Evolutionary conservation across 371 early-diverging fungal genomes (phyloP).

Genomic region (Mortierella sp.): DNA sequence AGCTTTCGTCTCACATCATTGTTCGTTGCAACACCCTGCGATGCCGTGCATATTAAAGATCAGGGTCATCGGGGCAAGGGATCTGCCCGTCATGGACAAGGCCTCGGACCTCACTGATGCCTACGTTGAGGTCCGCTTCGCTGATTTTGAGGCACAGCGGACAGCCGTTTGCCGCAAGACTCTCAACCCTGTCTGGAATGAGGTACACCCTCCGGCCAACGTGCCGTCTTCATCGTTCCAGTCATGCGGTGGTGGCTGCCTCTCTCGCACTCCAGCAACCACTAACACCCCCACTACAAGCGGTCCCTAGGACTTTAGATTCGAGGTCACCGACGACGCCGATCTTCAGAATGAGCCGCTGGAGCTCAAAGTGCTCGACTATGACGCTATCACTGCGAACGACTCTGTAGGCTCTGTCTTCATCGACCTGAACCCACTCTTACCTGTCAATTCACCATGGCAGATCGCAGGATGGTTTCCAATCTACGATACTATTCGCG

Average conservation of each 20-base stretch:
- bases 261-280: neutral
- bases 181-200: slow-evolving; percentile 82
- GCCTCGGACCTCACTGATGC: slow-evolving; percentile 79
- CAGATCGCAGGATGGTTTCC: slow-evolving; percentile 84
- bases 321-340: slow-evolving; percentile 77
- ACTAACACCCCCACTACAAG: neutral
- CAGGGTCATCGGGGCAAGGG: slow-evolving; percentile 72
- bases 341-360: slow-evolving; percentile 81
- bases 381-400: slow-evolving; percentile 80
- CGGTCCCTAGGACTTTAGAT: slow-evolving; percentile 56
- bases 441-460: slow-evolving; percentile 58
- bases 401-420: slow-evolving; percentile 79
- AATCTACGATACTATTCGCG: slow-evolving; percentile 71
- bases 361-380: slow-evolving; percentile 79
- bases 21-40: too few relatives aligned
- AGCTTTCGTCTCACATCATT: too few relatives aligned
- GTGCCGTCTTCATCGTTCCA: too few relatives aligned
- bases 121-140: slow-evolving; percentile 80
- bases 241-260: too few relatives aligned
- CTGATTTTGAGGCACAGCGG: slow-evolving; percentile 68
- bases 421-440: slow-evolving; percentile 77
- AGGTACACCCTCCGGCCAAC: slow-evolving; percentile 53
- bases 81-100: slow-evolving; percentile 84
- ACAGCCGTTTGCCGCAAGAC: slow-evolving; percentile 73
- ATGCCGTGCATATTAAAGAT: slow-evolving; percentile 84